Conservation (phyloP, 2,329 filamentous ascomycete genomes). For the Botrytis sinoallii region DNA sequence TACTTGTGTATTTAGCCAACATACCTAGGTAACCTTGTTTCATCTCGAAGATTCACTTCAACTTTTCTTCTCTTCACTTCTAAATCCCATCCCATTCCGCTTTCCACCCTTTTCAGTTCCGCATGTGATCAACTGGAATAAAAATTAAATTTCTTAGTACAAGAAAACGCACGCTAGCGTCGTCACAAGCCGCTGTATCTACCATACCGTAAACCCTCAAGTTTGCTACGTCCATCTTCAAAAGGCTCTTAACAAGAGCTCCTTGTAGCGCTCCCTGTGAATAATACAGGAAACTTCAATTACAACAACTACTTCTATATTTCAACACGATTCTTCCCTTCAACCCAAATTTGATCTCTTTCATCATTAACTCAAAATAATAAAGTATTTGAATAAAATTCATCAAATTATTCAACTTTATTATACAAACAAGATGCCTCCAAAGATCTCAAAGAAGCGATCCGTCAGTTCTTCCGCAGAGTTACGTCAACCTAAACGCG, state of each 20-base stretch:
- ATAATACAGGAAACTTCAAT: not conserved
- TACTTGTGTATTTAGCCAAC: no score
- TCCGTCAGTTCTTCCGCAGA: not conserved
- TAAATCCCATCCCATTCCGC: not conserved
- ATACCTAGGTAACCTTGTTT: not conserved
- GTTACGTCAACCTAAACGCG: not conserved
- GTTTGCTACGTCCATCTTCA: not conserved
- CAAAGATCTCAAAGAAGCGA: not conserved
- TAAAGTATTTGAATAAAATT: not conserved
- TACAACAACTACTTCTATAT: not conserved
- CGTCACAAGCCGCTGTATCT: not conserved
- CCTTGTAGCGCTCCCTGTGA: not conserved
- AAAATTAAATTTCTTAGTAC: no score
- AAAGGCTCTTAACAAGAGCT: not conserved
- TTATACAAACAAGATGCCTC: not conserved
- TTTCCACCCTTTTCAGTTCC: not conserved
- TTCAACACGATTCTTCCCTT: not conserved
- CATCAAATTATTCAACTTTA: not conserved
- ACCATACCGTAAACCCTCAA: not conserved
- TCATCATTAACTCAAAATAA: not conserved
- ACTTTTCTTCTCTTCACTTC: not conserved
- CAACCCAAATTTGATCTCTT: not conserved
- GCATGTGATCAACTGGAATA: no score
- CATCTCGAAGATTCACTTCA: not conserved
- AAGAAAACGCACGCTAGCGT: not conserved